These are phyloP conservation scores for Penicillium frequentans DNA, from an alignment of 2,329 filamentous ascomycete genomes.

Conservation along the genomic window DNA sequence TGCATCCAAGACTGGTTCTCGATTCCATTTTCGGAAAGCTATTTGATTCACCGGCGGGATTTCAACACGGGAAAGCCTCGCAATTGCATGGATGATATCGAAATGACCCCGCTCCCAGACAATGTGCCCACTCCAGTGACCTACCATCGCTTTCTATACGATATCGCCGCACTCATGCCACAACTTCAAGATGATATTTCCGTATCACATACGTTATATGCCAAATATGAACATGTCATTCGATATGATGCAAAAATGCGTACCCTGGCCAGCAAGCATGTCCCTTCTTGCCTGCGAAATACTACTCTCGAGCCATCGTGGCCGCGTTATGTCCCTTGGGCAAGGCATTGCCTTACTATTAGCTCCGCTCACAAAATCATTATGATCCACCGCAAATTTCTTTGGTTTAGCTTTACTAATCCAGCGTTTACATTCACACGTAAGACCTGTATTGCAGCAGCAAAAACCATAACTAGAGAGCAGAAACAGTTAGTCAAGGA, in stretches of 20 bases:
- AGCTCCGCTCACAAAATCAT: not conserved
- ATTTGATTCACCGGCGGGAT: constrained; percentile 25
- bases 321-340: not conserved
- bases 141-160: not conserved
- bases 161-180: not conserved
- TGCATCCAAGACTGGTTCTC: constrained; percentile 46
- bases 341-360: not conserved
- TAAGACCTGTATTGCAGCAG: not conserved
- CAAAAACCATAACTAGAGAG: not conserved
- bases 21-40: constrained; percentile 41
- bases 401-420: not conserved
- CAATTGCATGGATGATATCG: not conserved
- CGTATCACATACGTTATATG: not conserved
- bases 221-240: not conserved
- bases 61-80: not conserved
- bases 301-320: not conserved
- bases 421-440: not conserved
- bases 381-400: not conserved
- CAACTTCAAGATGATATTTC: not conserved
- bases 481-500: not conserved
- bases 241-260: not conserved
- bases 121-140: not conserved
- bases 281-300: not conserved
- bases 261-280: not conserved
- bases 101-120: not conserved